Base-by-base conservation (phyloP, 1,284 basidiomycete genomes). In the Ganoderma boninense region DNA sequence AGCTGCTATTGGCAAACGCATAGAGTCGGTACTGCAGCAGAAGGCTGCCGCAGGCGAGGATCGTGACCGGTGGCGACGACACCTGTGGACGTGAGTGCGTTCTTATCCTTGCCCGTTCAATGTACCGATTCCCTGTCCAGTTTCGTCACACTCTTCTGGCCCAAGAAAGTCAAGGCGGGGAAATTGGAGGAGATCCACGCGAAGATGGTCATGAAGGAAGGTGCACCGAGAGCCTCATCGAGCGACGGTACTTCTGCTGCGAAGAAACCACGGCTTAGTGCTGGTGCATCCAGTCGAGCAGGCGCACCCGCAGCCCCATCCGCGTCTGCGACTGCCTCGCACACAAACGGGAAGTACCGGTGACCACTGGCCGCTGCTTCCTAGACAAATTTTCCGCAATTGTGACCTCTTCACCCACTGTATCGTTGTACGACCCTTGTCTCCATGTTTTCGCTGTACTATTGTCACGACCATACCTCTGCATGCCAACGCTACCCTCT, bases 61-160 rank as follows among this genome's bases (percentile, higher is more conserved):
- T 76, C 87, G 89, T 42, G 92, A 94, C 77, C 88, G 94, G 79
- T 97, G 96, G 95, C 88, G 95, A 76, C 91, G 96, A 76, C 97
- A 99, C 84, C 88, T 98, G 35, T 99, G 97, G 97, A 94, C 95
- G 91, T 96, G 82, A 83, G 95, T 93, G n/a, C 64, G 42, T 13
- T 68, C 8, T 2, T 56, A 7, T 40, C 10, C 10, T 20, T 13
- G 14, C 1, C 1, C 14, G 40, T 42, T 46, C 54, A 23, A 38
- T n/a, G 40, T 49, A 62, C 62, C 40, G 16, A 65, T 26, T 62
- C 18, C 23, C 64, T 71, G 66, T 49, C 29, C 74, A 96, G 94
- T 57, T 97, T 97, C 75, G 95, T 97, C 44, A 96, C 96, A 1
- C 87, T 97, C 69, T 99, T 99, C 84, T 99, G 97, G 97, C 97